phyloP scores from a whole-genome alignment of 768 basidiomycete species.

The Phlebiopsis gigantea region DNA sequence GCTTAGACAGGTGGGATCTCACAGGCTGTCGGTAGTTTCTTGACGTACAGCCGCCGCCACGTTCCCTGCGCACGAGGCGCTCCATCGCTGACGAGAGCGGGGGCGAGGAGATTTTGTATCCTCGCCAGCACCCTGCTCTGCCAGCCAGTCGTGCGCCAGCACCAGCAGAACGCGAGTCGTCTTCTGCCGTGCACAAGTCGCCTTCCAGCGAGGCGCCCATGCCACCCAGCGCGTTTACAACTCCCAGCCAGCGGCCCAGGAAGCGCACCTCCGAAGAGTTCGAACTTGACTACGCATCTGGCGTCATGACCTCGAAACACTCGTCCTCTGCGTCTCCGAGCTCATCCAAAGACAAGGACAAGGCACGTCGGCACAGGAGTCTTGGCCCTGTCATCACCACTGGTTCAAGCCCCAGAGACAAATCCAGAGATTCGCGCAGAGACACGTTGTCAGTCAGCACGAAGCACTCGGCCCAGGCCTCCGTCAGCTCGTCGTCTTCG shows the following conservation, averaged over 20 bases:
- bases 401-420: slow-evolving; percentile 32
- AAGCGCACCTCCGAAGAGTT: slow-evolving; percentile 82
- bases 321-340: slow-evolving; percentile 22
- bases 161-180: neutral
- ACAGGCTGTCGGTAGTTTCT: slow-evolving; percentile 28
- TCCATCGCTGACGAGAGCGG: slow-evolving; percentile 82
- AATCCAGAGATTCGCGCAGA: slow-evolving; percentile 37
- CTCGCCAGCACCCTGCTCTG: slow-evolving; percentile 44
- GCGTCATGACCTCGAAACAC: slow-evolving; percentile 52
- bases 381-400: slow-evolving; percentile 50
- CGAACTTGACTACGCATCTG: slow-evolving; percentile 63
- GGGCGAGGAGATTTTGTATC: slow-evolving; percentile 86
- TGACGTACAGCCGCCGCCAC: slow-evolving; percentile 40
- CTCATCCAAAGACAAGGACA: slow-evolving; percentile 39
- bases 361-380: slow-evolving; percentile 62
- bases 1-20: neutral
- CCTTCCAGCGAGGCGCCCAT: slow-evolving; percentile 15
- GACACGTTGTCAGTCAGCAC: slow-evolving; percentile 27
- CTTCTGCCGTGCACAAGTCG: slow-evolving; percentile 25
- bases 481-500: slow-evolving; percentile 63
- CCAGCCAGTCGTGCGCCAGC: neutral
- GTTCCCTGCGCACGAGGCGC: slow-evolving; percentile 50
- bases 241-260: slow-evolving; percentile 50
- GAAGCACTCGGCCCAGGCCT: slow-evolving; percentile 59
- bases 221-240: slow-evolving; percentile 62